Base-by-base conservation (phyloP, 139 green algal genomes). In the Dunaliella primolecta region DNA sequence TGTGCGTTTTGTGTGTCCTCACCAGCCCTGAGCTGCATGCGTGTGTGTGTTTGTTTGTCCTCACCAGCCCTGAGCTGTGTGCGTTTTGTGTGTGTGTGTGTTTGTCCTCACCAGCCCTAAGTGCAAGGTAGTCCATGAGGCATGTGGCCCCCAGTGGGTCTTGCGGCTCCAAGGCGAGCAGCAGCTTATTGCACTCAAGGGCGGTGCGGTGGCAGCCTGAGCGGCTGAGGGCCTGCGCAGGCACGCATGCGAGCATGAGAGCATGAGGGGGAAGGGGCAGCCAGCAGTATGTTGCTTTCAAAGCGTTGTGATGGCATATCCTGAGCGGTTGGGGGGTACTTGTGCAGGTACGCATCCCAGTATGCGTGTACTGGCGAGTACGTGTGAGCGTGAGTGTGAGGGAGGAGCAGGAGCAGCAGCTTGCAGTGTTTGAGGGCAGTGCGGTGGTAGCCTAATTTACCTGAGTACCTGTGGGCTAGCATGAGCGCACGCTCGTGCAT, bases 151-250 rank as follows among this genome's bases (percentile, higher is more conserved):
- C 96, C 78, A 93, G 56, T 0, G 96, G 96, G 84, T 99, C 96
- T 25, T 92, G 88, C 1, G 87, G 86, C 81, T 98, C 92, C 70
- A 99, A 86, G 23, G 88, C 86, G 84, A 99, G 90, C 84, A 98
- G 88, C 90, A 99, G 91, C 92, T 98, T 98, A 87, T 88, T 94
- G 30, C 89, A 88, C 91, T 99, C 96, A 0, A 99, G 93, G 2
- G 96, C 94, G 15, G 95, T 96, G 34, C 89, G 78, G 88, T 93
- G 90, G 89, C 93, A 96, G 55, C 96, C 95, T 25, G 92, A 88
- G 0, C 96, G 93, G 75, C 89, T 94, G 34, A 98, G 89, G 0
- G 85, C 84, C 92, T 98, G 31, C 72, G 88, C n/a, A n/a, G n/a
- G n/a, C n/a, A n/a, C 23, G 57, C 23, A 75, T 80, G 75, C 31